phyloP scores from a whole-genome alignment of 2,329 filamentous ascomycete species.

The Aureobasidium sp. region DNA sequence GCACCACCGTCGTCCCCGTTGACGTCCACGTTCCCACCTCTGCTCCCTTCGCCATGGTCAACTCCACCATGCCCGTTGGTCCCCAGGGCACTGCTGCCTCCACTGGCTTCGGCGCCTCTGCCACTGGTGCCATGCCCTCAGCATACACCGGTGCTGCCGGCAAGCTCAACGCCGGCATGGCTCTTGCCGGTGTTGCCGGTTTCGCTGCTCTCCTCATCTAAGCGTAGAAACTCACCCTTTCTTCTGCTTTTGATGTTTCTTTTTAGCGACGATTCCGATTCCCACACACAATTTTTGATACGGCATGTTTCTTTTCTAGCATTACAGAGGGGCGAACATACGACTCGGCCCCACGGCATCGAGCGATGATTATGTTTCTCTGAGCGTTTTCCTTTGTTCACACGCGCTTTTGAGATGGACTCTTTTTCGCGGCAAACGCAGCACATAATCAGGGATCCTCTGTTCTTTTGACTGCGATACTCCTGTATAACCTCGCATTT shows the following conservation, averaged over 20 bases:
- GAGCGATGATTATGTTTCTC: neutral
- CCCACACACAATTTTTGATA: neutral
- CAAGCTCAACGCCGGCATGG: conserved; percentile 15
- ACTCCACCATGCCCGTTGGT: conserved; percentile 2
- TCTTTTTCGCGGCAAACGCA: neutral
- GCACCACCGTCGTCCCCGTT: conserved; percentile 9
- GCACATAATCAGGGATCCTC: conserved; percentile 2
- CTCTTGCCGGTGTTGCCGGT: conserved; percentile 17
- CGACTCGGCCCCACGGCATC: neutral
- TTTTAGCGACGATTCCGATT: neutral
- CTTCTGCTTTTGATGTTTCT: conserved; percentile 1
- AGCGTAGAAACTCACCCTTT: neutral
- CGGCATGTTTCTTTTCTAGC: neutral
- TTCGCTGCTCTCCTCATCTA: conserved; percentile 18
- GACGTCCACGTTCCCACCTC: neutral
- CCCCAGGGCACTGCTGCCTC: conserved; percentile 8
- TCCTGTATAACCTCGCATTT: neutral
- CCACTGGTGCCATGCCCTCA: conserved; percentile 3
- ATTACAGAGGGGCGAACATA: neutral
- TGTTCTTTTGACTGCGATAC: neutral
- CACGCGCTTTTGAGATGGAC: neutral
- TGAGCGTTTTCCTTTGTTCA: conserved; percentile 1
- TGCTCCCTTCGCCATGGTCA: conserved; percentile 9
- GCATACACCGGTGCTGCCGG: conserved; percentile 16
- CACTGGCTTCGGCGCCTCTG: conserved; percentile 13